Evolutionary conservation across 2,329 filamentous ascomycete species (phyloP), one percentile per base, ranked within the genome.

Genomic region (Fusarium ambrosium): DNA sequence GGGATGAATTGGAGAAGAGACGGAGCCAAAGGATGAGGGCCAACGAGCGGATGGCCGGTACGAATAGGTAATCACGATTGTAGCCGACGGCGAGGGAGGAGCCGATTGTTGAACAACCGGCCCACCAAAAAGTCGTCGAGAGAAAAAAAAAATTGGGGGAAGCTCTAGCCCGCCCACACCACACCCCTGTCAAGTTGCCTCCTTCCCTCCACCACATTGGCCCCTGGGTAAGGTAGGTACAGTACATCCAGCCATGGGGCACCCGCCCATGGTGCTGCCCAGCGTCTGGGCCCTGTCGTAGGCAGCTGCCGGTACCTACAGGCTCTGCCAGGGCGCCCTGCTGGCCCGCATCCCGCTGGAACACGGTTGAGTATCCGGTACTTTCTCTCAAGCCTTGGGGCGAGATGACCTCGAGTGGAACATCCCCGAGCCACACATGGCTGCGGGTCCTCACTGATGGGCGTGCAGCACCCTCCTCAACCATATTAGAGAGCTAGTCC

Each of bases 401-500:
- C 51, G n/a, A 53, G 48, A 53, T 32, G 48, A 53, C 48, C 48
- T 53, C 59, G 67, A 55, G 66, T 75, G 75, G 75, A 75, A 68
- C 73, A 70, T 73, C 65, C 75, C 68, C 72, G 72, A 74, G 75
- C 76, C 75, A 77, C 73, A 75, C 77, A 79, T 78, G 71, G 76
- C 68, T 70, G 71, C 71, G 76, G 74, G 72, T 68, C 71, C 72
- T 79, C 45, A 64, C 39, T 65, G 68, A 64, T 72, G 77, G 73
- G 77, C 74, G 71, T 77, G 76, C 76, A 80, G 78, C 74, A 70
- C 78, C 74, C 78, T 83, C 76, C 85, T 86, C 85, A 86, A 86
- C 85, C 84, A 86, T 85, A 85, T 84, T 80, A 41, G 22, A 10
- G 56, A 58, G 66, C 83, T 83, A 84, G 69, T 8, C 82, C 78